Conservation (phyloP, 441 rosid species). For the Pelargonium fulgidum region DNA sequence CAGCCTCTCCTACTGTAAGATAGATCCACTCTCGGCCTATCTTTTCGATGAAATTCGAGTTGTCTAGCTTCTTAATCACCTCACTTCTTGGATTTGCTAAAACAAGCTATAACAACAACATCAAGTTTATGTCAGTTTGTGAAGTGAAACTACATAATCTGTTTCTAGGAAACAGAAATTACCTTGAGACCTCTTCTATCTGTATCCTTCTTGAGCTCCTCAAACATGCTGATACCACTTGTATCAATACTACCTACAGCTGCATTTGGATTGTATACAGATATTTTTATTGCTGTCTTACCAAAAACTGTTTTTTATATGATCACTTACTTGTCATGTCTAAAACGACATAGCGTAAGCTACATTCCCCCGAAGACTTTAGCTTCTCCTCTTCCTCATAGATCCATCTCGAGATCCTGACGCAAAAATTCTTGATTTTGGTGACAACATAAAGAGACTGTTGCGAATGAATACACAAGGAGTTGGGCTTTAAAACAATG, state of each 20-base stretch:
- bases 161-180: background rate
- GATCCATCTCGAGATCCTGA: conserved; percentile 51
- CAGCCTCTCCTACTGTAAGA: conserved; percentile 41
- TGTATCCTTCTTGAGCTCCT: conserved; percentile 36
- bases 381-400: conserved; percentile 42
- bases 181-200: conserved; percentile 46
- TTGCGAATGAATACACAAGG: no score
- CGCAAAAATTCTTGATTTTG: background rate
- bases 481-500: background rate
- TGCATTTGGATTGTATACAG: conserved; percentile 10
- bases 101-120: conserved; percentile 25
- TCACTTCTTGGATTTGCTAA: conserved; percentile 40
- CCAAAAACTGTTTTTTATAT: background rate
- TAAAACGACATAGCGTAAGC: conserved; percentile 39
- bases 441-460: no score
- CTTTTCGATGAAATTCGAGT: conserved; percentile 33
- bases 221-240: conserved; percentile 52
- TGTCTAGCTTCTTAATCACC: conserved; percentile 42
- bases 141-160: background rate
- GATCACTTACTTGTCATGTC: conserved; percentile 37
- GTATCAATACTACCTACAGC: conserved; percentile 52
- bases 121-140: conserved; percentile 4
- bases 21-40: conserved; percentile 43
- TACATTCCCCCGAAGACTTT: conserved; percentile 29
- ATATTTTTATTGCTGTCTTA: background rate